Percentiles rank a stretch among this genome's conserved stretches.
Conservation (phyloP, 805 yeast species). For the Teunomyces panamensis region DNA sequence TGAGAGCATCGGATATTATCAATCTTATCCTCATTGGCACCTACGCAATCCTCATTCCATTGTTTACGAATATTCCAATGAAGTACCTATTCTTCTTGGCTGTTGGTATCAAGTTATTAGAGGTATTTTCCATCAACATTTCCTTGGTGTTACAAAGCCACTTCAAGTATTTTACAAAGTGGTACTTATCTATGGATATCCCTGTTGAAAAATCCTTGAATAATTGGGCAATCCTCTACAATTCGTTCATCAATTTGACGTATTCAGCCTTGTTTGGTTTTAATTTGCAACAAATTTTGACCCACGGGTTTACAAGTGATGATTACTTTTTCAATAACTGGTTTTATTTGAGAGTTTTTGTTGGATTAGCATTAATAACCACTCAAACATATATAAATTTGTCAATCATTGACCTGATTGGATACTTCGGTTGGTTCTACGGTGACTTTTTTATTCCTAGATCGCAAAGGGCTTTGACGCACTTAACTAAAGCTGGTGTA, state of each 20-base stretch:
- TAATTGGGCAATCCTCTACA: slow-evolving; percentile 71
- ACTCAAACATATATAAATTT: slow-evolving; percentile 68
- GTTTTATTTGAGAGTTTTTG: slow-evolving; percentile 51
- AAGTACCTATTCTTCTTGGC: slow-evolving; percentile 39
- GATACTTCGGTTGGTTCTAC: slow-evolving; percentile 87
- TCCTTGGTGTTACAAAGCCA: slow-evolving; percentile 59
- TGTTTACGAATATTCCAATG: slow-evolving; percentile 27
- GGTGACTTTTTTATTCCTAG: slow-evolving; percentile 78
- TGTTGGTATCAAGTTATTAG: slow-evolving; percentile 46
- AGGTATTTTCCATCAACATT: slow-evolving; percentile 48
- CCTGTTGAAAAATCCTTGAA: slow-evolving; percentile 64
- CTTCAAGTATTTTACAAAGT: slow-evolving; percentile 59
- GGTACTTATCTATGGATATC: slow-evolving; percentile 61
- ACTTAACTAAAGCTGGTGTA: slow-evolving; percentile 73
- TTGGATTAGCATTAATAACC: slow-evolving; percentile 53
- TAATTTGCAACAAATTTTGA: slow-evolving; percentile 28
- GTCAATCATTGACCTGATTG: slow-evolving; percentile 68
- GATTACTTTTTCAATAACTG: slow-evolving; percentile 30
- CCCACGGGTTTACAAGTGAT: slow-evolving; percentile 9
- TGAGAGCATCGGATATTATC: slow-evolving; percentile 62
- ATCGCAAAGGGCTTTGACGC: slow-evolving; percentile 36
- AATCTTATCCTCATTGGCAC: slow-evolving; percentile 44
- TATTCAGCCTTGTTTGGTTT: slow-evolving; percentile 51
- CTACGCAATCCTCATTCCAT: slow-evolving; percentile 42
- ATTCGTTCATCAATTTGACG: slow-evolving; percentile 47